Percentiles rank a stretch among this genome's conserved stretches.
Conservation (phyloP, 2,329 filamentous ascomycete species). For the Botrytis hyacinthi region DNA sequence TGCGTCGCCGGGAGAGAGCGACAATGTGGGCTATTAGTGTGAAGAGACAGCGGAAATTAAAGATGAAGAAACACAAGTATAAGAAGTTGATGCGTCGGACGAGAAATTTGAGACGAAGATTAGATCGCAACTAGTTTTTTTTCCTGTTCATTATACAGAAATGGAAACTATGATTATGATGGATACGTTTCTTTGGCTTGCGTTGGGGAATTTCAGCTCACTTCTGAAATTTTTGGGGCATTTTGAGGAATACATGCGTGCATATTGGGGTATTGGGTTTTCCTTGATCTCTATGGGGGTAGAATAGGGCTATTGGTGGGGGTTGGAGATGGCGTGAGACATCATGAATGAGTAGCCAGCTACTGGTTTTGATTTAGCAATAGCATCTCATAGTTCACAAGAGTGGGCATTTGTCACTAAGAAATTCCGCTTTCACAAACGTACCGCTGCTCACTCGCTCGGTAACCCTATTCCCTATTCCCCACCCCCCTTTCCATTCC, state of each 20-base stretch:
- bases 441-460: neutral
- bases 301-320: neutral
- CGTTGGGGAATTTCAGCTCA: neutral
- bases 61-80: conserved; percentile 99
- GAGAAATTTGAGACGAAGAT: conserved; percentile 78
- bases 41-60: conserved; percentile 85
- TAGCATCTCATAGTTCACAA: neutral
- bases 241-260: neutral
- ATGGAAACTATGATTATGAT: neutral
- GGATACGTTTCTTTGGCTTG: conserved; percentile 4
- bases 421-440: neutral
- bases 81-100: conserved; percentile 98
- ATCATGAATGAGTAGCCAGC: neutral
- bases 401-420: neutral
- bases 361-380: neutral
- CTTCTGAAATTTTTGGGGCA: neutral
- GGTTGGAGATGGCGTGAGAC: neutral
- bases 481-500: neutral
- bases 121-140: conserved; percentile 38
- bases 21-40: conserved; percentile 83
- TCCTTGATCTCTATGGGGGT: conserved; percentile 10
- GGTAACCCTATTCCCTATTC: neutral
- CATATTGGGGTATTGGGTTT: conserved; percentile 12
- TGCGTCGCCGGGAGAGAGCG: conserved; percentile 50
- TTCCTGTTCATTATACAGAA: neutral